phyloP scores from a whole-genome alignment of 371 early-diverging fungal genomes.

The Circinella umbellata region DNA sequence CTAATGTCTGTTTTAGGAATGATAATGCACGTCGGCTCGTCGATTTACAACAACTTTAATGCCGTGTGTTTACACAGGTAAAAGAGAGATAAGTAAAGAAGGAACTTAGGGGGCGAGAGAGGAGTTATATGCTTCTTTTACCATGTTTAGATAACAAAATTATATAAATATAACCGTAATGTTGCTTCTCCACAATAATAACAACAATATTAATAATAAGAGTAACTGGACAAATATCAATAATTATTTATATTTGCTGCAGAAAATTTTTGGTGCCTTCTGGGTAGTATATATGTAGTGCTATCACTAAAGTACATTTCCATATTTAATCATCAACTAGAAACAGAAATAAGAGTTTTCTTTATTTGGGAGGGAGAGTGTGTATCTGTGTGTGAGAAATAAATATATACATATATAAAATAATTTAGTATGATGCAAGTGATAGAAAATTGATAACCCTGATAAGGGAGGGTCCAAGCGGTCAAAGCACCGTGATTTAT shows the following conservation, averaged over 20 bases:
- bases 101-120: too few relatives aligned
- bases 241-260: too few relatives aligned
- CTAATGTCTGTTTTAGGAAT: neutral
- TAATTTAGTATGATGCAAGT: neutral
- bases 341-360: neutral
- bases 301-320: neutral
- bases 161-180: neutral
- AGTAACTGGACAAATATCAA: neutral
- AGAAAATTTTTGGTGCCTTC: too few relatives aligned
- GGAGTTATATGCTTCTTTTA: neutral
- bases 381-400: neutral
- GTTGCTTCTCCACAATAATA: neutral
- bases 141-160: neutral
- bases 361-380: neutral
- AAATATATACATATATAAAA: neutral
- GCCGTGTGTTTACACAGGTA: too few relatives aligned
- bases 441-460: conserved; percentile 10
- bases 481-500: neutral
- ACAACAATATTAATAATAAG: neutral
- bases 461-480: conserved; percentile 7
- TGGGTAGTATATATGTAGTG: too few relatives aligned
- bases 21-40: conserved; percentile 1
- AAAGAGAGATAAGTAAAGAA: neutral
- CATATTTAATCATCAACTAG: neutral
- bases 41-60: neutral